Evolutionary conservation across 176 grass and related monocot genomes (phyloP), one percentile per base, ranked within the genome.

Genomic region (bread wheat (Triticum aestivum)): DNA sequence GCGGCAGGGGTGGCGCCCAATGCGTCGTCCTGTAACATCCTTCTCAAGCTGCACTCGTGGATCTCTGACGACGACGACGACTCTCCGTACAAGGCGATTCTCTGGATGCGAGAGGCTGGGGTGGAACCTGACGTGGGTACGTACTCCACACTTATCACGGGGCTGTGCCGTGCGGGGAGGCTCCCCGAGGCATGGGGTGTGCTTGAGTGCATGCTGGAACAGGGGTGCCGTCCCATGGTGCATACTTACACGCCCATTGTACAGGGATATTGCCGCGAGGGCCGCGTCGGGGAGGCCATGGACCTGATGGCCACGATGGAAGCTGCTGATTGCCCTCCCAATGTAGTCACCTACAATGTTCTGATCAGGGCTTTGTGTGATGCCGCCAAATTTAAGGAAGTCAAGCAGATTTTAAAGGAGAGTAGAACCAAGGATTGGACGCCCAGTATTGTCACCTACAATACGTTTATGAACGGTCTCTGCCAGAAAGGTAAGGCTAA

Each of bases 391-490:
- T 92, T 94, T 62, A 81, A 91, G 69, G 88, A 97, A 61, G 89
- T 90, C 52, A 30, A 83, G 20, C 73, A 91, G 61, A 8, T 97
- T 82, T 74, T 95, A 27, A 30, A 1, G 9, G 92, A 95, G 20
- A 90, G 85, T 72, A 47, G 27, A 68, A 27, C 14, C 8, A 97
- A 91, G 68, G 85, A 61, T 49, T 93, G 83, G 87, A 82, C 84
- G 13, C 92, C 91, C 77, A 93, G 73, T 69, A 69, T 91, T 26
- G 71, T 93, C 33, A 95, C 85, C 58, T 91, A 97, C 68, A 97
- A 95, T 80, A 95, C 87, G 6, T 95, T 93, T 49, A 97, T 95
- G 91, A 65, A 94, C 61, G 92, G 92, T 38, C 89, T 97, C 34
- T 91, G 82, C 75, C 90, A 93, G 87, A 82, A 77, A 63, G 85